Evolutionary conservation across 148 eudicot species (phyloP).

Genomic region (Polygonum maritimum): DNA sequence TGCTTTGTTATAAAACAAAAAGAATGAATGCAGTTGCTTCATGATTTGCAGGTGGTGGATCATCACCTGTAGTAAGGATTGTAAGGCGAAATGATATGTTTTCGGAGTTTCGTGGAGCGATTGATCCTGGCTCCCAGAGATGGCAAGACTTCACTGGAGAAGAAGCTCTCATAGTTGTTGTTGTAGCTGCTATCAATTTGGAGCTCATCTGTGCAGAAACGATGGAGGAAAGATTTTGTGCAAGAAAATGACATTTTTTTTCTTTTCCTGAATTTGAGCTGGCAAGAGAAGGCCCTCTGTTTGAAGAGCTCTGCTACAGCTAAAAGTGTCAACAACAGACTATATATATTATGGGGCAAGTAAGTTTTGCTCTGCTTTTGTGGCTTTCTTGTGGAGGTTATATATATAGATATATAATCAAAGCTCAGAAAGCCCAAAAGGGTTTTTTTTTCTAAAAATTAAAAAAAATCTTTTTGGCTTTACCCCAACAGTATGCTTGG

Average conservation of each 20-base stretch:
- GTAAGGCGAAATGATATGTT: constrained; percentile 52
- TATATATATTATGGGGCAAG: not conserved
- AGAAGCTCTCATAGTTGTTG: constrained; percentile 41
- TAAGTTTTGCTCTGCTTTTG: not conserved
- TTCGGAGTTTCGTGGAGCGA: constrained; percentile 36
- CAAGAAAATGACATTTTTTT: constrained; percentile 34
- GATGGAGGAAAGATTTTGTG: constrained; percentile 29
- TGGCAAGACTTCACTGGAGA: constrained; percentile 61
- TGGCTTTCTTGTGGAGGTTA: not conserved
- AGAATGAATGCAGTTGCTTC: not conserved
- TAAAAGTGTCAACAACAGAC: constrained; percentile 1
- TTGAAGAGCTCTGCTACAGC: constrained; percentile 7
- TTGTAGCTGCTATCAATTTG: constrained; percentile 19
- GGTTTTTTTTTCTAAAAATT: too few relatives aligned
- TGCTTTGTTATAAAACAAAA: too few relatives aligned
- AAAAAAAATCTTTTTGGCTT: not conserved
- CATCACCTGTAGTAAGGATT: constrained; percentile 56
- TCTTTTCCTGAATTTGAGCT: not conserved
- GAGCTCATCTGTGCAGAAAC: constrained; percentile 50
- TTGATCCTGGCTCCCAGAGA: constrained; percentile 80
- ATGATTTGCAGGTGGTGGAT: not conserved
- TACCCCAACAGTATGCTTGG: not conserved
- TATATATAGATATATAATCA: constrained; percentile 1
- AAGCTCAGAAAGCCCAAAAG: not conserved
- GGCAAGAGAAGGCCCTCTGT: not conserved